phyloP scores from a whole-genome alignment of 2,329 filamentous ascomycete genomes.

The Colletotrichum noveboracense region DNA sequence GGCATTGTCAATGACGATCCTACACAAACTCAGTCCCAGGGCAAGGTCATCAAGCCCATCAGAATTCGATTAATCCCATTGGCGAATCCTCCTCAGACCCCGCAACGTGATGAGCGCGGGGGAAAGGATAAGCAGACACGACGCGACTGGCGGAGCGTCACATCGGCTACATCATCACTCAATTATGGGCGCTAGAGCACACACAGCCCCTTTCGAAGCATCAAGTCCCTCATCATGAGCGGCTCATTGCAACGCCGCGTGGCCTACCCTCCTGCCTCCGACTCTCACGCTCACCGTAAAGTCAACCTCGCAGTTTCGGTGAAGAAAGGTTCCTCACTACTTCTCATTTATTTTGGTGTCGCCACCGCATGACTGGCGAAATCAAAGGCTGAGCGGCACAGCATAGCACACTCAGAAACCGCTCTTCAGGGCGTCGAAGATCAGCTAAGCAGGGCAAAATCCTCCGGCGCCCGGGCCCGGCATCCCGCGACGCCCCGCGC shows the following conservation, averaged over 20 bases:
- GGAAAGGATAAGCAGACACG: not conserved
- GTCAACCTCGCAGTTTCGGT: not conserved
- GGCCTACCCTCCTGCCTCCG: not conserved
- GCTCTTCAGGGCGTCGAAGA: not conserved
- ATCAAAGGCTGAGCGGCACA: not conserved
- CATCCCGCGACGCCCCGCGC: not conserved
- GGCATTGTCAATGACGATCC: fast-evolving
- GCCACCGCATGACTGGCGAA: fast-evolving
- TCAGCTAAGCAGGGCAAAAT: not conserved
- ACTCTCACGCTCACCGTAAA: too few relatives aligned
- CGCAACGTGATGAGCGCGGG: not conserved
- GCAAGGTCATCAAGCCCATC: not conserved
- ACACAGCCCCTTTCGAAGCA: not conserved
- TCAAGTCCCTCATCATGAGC: not conserved
- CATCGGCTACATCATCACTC: not conserved
- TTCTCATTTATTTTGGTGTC: fast-evolving
- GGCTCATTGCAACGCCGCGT: not conserved
- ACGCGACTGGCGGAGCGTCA: not conserved
- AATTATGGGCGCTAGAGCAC: not conserved
- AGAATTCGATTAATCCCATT: not conserved
- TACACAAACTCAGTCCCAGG: not conserved
- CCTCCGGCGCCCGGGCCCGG: not conserved
- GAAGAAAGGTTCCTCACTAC: not conserved
- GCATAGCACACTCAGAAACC: not conserved
- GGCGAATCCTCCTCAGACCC: not conserved